These are phyloP conservation scores for Tremella fuciformis DNA, from an alignment of 768 basidiomycete genomes.

Conservation along the genomic window DNA sequence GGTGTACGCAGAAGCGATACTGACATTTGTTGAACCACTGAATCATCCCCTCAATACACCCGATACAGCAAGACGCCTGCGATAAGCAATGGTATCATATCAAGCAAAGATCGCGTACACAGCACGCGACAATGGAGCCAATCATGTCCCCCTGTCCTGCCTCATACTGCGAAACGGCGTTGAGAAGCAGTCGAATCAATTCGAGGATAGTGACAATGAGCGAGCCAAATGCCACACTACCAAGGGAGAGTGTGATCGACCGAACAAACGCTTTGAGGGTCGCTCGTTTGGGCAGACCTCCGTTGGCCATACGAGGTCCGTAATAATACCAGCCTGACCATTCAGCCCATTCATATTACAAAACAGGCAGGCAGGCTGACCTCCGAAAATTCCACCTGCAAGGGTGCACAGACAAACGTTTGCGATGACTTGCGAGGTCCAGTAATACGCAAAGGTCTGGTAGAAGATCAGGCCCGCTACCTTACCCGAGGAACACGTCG, in stretches of 20 bases:
- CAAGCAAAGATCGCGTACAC: slow-evolving; percentile 43
- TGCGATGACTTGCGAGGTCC: slow-evolving; percentile 77
- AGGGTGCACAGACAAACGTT: slow-evolving; percentile 76
- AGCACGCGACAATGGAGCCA: slow-evolving; percentile 70
- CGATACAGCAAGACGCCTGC: slow-evolving; percentile 68
- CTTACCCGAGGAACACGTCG: slow-evolving; percentile 67
- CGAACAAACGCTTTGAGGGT: slow-evolving; percentile 69
- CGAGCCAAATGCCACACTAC: slow-evolving; percentile 80
- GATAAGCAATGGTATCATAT: neutral
- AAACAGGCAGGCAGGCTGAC: slow-evolving; percentile 24
- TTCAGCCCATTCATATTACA: neutral
- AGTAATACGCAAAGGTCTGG: slow-evolving; percentile 76
- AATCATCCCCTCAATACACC: slow-evolving; percentile 66
- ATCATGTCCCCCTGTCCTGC: slow-evolving; percentile 55
- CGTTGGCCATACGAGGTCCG: slow-evolving; percentile 68
- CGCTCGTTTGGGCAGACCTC: slow-evolving; percentile 64
- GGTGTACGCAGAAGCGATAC: slow-evolving; percentile 34
- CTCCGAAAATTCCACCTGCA: slow-evolving; percentile 72
- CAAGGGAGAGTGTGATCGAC: slow-evolving; percentile 73
- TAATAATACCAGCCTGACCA: slow-evolving; percentile 71
- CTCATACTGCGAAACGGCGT: slow-evolving; percentile 47
- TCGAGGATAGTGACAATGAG: slow-evolving; percentile 79
- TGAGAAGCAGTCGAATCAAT: slow-evolving; percentile 63
- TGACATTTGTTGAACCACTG: slow-evolving; percentile 82
- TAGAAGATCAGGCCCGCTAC: slow-evolving; percentile 77